A percentile compares a stretch with the other conserved stretches of the same genome.
These are phyloP conservation scores for Cenchrus purpureus DNA, from an alignment of 176 grass and related monocot species.

Conservation along the genomic window DNA sequence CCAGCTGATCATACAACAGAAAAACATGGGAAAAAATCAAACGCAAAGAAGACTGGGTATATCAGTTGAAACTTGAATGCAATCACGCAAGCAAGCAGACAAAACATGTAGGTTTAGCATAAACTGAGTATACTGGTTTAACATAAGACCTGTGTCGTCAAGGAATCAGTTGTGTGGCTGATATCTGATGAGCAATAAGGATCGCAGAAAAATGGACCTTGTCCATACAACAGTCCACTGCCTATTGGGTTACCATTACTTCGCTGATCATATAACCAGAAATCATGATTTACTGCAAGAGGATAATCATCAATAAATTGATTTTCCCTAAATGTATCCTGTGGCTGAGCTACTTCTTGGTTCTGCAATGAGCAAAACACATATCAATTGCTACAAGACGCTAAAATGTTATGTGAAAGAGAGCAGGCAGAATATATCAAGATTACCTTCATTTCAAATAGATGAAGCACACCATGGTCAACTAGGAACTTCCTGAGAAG, in stretches of 20 bases:
- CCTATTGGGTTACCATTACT: slow-evolving; percentile 29
- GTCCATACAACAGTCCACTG: slow-evolving; percentile 52
- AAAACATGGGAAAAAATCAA: not conserved
- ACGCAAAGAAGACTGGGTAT: not conserved
- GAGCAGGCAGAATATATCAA: not conserved
- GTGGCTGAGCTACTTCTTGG: slow-evolving; percentile 14
- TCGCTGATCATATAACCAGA: slow-evolving; percentile 51
- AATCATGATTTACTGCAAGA: slow-evolving; percentile 48
- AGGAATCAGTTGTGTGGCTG: slow-evolving; percentile 6
- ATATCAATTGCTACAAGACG: slow-evolving; percentile 28
- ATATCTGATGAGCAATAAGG: slow-evolving; percentile 41
- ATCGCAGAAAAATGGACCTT: slow-evolving; percentile 44
- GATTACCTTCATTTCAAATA: slow-evolving; percentile 79
- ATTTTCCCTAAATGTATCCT: slow-evolving; percentile 45
- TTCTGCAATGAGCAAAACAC: slow-evolving; percentile 37
- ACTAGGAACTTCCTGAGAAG: slow-evolving; percentile 86
- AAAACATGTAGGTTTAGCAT: not conserved
- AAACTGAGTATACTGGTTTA: not conserved
- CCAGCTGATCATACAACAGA: not conserved
- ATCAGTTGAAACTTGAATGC: not conserved
- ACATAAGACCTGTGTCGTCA: not conserved
- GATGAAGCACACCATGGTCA: slow-evolving; percentile 81
- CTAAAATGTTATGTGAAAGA: slow-evolving; percentile 15
- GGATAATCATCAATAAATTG: slow-evolving; percentile 47
- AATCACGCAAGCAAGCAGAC: not conserved